Percentiles rank a stretch among this genome's conserved stretches.
phyloP scores from a whole-genome alignment of 257 asterid species.

The Handroanthus guayacan region DNA sequence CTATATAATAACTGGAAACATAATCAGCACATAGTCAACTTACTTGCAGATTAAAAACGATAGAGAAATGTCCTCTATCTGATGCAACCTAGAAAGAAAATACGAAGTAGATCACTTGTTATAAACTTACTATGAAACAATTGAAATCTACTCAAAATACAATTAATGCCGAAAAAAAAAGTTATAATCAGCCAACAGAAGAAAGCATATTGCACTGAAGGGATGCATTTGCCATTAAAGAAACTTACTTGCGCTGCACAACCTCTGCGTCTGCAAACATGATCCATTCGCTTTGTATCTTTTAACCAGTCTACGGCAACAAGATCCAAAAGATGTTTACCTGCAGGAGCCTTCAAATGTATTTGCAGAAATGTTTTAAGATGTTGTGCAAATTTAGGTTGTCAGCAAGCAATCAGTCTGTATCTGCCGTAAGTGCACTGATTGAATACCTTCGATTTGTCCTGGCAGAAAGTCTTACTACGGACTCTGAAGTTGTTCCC shows the following conservation, averaged over 20 bases:
- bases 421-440: neutral
- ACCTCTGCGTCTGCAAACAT: conserved; percentile 86
- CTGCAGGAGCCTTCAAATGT: conserved; percentile 69
- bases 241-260: conserved; percentile 91
- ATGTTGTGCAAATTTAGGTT: conserved; percentile 10
- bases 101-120: conserved; percentile 12
- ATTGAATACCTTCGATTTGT: conserved; percentile 78
- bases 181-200: conserved; percentile 3
- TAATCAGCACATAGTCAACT: conserved; percentile 44
- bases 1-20: conserved; percentile 29
- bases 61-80: conserved; percentile 77
- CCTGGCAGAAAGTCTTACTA: conserved; percentile 71
- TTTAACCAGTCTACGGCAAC: conserved; percentile 97
- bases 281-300: conserved; percentile 86
- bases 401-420: neutral
- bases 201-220: neutral
- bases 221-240: neutral
- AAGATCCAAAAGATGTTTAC: conserved; percentile 93
- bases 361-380: conserved; percentile 32
- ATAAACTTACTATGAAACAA: conserved; percentile 55
- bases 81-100: conserved; percentile 78
- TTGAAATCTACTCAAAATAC: conserved; percentile 29
- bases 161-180: neutral
- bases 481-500: conserved; percentile 95
- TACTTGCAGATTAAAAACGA: conserved; percentile 90